phyloP scores from a whole-genome alignment of 2,329 filamentous ascomycete species.

The Fusarium temperatum region DNA sequence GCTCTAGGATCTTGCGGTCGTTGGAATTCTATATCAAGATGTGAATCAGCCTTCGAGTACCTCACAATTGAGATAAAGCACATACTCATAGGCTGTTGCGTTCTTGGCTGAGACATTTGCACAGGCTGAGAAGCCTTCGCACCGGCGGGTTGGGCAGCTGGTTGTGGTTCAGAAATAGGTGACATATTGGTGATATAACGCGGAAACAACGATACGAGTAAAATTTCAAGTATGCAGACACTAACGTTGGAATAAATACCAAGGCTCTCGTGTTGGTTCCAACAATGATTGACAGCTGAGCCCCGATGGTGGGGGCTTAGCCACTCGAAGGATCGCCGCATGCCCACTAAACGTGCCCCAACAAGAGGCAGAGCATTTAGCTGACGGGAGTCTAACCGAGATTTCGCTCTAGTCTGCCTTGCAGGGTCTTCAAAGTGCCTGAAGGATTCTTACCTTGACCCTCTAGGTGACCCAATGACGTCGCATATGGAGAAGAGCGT shows the following conservation, averaged over 20 bases:
- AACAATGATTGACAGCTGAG: not conserved
- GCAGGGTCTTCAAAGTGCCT: not conserved
- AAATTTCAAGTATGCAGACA: not conserved
- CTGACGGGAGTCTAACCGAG: not conserved
- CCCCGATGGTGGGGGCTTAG: not conserved
- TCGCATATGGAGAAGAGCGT: not conserved
- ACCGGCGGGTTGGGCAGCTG: not conserved
- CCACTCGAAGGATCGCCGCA: not conserved
- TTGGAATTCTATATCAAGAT: not conserved
- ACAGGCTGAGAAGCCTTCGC: not conserved
- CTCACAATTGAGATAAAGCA: accelerated
- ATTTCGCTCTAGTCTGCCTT: not conserved
- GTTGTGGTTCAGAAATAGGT: not conserved
- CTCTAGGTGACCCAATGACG: not conserved
- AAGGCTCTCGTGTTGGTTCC: not conserved
- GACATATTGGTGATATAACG: not conserved
- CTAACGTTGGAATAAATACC: not conserved
- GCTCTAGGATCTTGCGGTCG: not conserved
- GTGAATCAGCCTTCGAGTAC: not conserved
- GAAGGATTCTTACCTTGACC: not conserved
- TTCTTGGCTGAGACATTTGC: not conserved
- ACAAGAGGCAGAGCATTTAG: not conserved
- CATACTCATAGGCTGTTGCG: not conserved
- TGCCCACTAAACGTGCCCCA: not conserved
- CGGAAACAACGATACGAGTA: not conserved